These are phyloP conservation scores for Thoreauomyces humboldtii DNA, from an alignment of 192 early-diverging fungal species.

Conservation along the genomic window DNA sequence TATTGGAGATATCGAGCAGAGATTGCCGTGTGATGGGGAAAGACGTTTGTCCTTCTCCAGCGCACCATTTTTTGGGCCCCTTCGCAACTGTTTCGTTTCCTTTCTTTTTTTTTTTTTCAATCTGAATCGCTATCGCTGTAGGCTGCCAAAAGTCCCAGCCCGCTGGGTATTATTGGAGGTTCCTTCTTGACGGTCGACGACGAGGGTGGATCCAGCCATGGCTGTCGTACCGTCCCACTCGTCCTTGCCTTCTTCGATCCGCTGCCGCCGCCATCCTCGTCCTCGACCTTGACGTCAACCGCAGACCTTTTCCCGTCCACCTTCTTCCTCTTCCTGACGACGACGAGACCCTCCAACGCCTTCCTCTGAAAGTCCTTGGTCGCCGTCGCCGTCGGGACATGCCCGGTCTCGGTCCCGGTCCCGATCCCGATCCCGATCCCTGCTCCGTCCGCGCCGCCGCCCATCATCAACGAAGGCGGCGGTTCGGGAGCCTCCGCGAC, in stretches of 20 bases:
- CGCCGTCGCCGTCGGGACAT: background rate
- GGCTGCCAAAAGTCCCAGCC: too few species aligned
- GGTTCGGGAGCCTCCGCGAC: constrained; percentile 4
- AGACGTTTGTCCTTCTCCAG: too few species aligned
- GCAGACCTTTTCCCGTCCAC: background rate
- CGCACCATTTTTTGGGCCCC: too few species aligned
- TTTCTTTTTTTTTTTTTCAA: too few species aligned
- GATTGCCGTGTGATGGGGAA: background rate
- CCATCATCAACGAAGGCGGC: too few species aligned
- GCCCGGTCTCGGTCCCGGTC: background rate
- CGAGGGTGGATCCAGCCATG: background rate
- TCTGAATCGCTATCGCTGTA: constrained; percentile 7
- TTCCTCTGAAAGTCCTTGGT: constrained; percentile 17
- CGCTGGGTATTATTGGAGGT: too few species aligned
- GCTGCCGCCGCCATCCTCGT: background rate
- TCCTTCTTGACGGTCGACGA: too few species aligned
- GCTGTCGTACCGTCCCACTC: too few species aligned
- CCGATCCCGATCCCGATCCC: background rate
- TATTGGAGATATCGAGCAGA: constrained; percentile 66
- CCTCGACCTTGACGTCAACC: background rate
- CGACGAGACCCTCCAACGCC: constrained; percentile 14
- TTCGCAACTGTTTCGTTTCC: too few species aligned
- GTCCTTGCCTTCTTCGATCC: background rate
- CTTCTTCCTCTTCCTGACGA: constrained; percentile 9
- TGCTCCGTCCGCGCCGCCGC: too few species aligned